These are phyloP conservation scores for Chenopodium berlandieri DNA, from an alignment of 148 eudicot genomes.

Conservation along the genomic window DNA sequence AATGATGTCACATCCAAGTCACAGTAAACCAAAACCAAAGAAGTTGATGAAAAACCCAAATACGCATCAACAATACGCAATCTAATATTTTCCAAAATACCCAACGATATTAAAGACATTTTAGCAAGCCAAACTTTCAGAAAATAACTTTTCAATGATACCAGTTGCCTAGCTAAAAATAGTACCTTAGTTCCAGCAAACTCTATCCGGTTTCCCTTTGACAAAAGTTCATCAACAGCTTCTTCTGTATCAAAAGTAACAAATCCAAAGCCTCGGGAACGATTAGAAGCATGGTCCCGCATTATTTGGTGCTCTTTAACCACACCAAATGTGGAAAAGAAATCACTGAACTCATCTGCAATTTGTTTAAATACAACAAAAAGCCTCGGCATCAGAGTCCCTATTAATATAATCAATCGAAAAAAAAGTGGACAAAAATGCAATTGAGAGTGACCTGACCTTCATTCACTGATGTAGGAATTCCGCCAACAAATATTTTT, in stretches of 20 bases:
- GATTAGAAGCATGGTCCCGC: constrained; percentile 54
- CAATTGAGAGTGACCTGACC: constrained; percentile 26
- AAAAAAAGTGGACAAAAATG: not conserved
- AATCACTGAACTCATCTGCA: constrained; percentile 55
- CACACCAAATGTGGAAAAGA: constrained; percentile 52
- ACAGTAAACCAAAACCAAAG: not conserved
- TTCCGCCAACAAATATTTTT: constrained; percentile 63
- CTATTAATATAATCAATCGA: not conserved
- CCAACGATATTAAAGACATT: not conserved
- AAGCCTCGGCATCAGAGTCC: not conserved
- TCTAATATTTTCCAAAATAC: not conserved
- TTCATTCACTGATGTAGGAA: constrained; percentile 54
- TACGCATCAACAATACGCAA: not conserved
- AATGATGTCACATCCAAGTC: not conserved
- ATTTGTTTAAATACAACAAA: not conserved
- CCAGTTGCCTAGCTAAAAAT: not conserved
- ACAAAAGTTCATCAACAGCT: constrained; percentile 53
- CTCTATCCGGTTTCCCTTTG: constrained; percentile 55
- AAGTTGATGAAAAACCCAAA: not conserved
- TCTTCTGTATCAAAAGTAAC: constrained; percentile 53
- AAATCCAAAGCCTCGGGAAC: constrained; percentile 68
- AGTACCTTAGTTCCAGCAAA: constrained; percentile 61
- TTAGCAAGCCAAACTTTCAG: not conserved
- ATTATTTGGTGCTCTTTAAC: constrained; percentile 59
- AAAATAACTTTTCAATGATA: not conserved